Conservation (phyloP, 176 grass and related monocot species). For the Avena insularis region DNA sequence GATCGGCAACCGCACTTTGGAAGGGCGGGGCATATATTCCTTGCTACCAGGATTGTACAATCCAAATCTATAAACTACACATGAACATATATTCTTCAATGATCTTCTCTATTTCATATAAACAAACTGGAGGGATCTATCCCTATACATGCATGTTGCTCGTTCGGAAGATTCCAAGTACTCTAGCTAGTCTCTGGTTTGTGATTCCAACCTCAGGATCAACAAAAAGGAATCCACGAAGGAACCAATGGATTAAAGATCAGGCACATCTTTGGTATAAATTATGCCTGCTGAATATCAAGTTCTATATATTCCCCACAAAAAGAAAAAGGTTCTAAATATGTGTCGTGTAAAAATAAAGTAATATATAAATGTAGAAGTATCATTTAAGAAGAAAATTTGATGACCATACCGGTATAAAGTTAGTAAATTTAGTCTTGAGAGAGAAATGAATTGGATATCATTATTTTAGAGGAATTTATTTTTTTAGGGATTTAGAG, state of each 20-base stretch:
- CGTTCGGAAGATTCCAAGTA: not conserved
- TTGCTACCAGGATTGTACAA: constrained; percentile 35
- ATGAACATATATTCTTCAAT: constrained; percentile 27
- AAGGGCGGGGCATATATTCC: constrained; percentile 27
- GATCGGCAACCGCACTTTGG: not conserved
- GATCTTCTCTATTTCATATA: not conserved
- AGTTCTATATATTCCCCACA: not conserved
- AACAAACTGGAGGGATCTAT: constrained; percentile 31
- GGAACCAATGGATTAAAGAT: not conserved
- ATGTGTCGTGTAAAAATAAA: not conserved
- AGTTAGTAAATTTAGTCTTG: too few species aligned
- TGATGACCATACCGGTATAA: too few species aligned
- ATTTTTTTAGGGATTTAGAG: too few species aligned
- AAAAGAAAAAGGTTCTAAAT: not conserved
- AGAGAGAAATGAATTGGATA: too few species aligned
- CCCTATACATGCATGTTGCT: constrained; percentile 32
- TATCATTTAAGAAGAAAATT: too few species aligned
- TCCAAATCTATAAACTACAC: not conserved
- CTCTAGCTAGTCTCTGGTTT: not conserved
- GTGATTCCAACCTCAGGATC: not conserved
- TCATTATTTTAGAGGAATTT: too few species aligned
- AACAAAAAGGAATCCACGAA: not conserved
- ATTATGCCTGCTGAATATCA: not conserved
- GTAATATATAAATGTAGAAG: too few species aligned
- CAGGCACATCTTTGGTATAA: not conserved